These are phyloP conservation scores for Pleomassaria siparia DNA, from an alignment of 2,329 filamentous ascomycete genomes.

Conservation along the genomic window DNA sequence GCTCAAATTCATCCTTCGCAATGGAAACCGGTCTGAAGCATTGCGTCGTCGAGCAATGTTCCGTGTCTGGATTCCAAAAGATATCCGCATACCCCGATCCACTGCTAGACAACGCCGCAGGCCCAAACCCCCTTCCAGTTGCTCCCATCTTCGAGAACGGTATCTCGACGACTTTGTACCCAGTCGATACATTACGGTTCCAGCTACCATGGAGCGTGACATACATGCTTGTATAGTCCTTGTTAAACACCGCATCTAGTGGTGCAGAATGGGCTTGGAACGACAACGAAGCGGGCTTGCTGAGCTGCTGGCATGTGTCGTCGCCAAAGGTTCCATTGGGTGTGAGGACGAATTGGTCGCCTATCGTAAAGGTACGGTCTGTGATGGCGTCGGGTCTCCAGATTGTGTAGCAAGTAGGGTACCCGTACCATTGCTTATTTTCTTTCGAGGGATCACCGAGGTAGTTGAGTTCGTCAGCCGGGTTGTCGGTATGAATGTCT, in stretches of 20 bases:
- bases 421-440: constrained; percentile 63
- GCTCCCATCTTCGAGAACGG: constrained; percentile 15
- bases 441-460: constrained; percentile 54
- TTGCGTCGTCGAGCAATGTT: constrained; percentile 28
- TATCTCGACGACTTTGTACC: constrained; percentile 29
- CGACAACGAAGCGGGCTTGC: constrained; percentile 19
- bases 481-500: constrained; percentile 67
- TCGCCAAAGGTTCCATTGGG: constrained; percentile 32
- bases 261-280: constrained; percentile 31
- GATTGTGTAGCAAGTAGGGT: constrained; percentile 67
- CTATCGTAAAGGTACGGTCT: constrained; percentile 22
- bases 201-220: constrained; percentile 34
- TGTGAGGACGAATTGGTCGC: constrained; percentile 35
- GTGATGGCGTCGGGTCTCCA: constrained; percentile 48
- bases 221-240: constrained; percentile 24
- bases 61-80: constrained; percentile 24
- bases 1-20: constrained; percentile 23
- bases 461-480: constrained; percentile 73
- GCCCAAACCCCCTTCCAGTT: constrained; percentile 13
- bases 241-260: constrained; percentile 28
- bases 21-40: constrained; percentile 34
- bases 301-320: constrained; percentile 22
- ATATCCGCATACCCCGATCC: constrained; percentile 23
- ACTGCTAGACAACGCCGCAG: constrained; percentile 12
- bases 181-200: constrained; percentile 23